Conservation (phyloP, 441 rosid genomes). For the Gossypium gossypioides region DNA sequence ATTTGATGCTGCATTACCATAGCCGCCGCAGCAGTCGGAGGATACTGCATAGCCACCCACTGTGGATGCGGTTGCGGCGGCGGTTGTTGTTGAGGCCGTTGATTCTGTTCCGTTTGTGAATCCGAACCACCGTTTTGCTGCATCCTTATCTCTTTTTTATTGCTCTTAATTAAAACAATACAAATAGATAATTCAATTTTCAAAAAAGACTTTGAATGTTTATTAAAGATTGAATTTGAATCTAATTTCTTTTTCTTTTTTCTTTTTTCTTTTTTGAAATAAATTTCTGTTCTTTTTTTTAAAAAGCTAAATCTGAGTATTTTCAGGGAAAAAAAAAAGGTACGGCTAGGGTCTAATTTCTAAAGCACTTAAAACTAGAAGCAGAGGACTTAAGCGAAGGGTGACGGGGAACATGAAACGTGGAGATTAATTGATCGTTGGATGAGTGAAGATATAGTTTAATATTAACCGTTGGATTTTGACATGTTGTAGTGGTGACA, state of each 20-base stretch:
- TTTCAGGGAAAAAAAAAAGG: background rate
- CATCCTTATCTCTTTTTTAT: slow-evolving; percentile 26
- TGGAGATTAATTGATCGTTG: slow-evolving; percentile 35
- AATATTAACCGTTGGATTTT: slow-evolving; percentile 33
- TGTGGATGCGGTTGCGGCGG: slow-evolving; percentile 32
- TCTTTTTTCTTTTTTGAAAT: background rate
- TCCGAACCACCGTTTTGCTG: slow-evolving; percentile 52
- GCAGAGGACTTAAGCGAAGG: slow-evolving; percentile 19
- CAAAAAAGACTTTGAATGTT: background rate
- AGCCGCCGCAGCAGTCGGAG: slow-evolving; percentile 52
- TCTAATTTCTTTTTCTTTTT: background rate
- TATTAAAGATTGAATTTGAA: background rate
- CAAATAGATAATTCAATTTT: background rate
- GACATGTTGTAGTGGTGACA: slow-evolving; percentile 4
- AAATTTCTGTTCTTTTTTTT: background rate
- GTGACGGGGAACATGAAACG: slow-evolving; percentile 26
- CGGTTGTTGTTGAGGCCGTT: slow-evolving; percentile 25
- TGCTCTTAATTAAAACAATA: background rate
- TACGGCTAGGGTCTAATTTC: slow-evolving; percentile 32
- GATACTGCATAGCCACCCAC: slow-evolving; percentile 70
- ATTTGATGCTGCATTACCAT: slow-evolving; percentile 81
- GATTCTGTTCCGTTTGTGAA: slow-evolving; percentile 31
- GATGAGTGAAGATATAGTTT: slow-evolving; percentile 21
- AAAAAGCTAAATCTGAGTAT: slow-evolving; percentile 10
- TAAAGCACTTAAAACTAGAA: background rate